Evolutionary conservation across 345 rosid species (phyloP), one percentile per base, ranked within the genome.

Genomic region (Salix viminalis): DNA sequence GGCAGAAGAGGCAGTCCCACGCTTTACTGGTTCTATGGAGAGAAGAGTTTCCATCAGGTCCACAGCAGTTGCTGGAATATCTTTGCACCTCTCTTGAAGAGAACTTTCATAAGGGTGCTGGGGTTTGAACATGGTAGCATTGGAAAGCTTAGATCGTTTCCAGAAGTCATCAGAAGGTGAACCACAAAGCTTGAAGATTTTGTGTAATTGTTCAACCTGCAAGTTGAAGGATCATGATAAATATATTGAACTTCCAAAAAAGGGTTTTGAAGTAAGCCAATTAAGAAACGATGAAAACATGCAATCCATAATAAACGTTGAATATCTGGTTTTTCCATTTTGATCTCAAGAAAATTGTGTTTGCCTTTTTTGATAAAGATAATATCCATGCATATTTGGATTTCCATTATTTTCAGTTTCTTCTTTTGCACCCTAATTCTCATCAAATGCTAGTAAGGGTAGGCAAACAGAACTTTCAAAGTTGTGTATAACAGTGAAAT

Each of bases 151-250:
- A 65, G 71, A 71, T 79, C 82, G 89, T 67, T 84, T 86, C 97
- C 97, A 92, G 61, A 79, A 90, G 34, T 86, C 89, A 64, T 90
- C 97, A 23, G 85, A 78, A 60, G 94, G 97, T n/a, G 94, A 88
- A 60, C 97, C 97, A 52, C 89, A 90, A 76, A 90, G 91, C 81
- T 83, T 90, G 78, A 90, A 92, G 42, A 90, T 88, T 75, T 92
- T 92, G 84, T 92, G 94, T 61, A 92, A 77, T 78, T 92, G 97
- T 75, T 92, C 97, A 74, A 92, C 91, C 96, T 91, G 83, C 67
- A 77, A 13, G 64, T 75, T 67, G 21, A 23, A 67, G 60, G 64
- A 46, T 24, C 58, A 79, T 11, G 21, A 10, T 11, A n/a, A 65
- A 67, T n/a, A 46, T 60, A 9, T 15, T 37, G 37, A 70, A 64